Percentiles rank a stretch among this genome's conserved stretches.
These are phyloP conservation scores for Yamadazyma epiphylla DNA, from an alignment of 1,139 yeast genomes.

Conservation along the genomic window DNA sequence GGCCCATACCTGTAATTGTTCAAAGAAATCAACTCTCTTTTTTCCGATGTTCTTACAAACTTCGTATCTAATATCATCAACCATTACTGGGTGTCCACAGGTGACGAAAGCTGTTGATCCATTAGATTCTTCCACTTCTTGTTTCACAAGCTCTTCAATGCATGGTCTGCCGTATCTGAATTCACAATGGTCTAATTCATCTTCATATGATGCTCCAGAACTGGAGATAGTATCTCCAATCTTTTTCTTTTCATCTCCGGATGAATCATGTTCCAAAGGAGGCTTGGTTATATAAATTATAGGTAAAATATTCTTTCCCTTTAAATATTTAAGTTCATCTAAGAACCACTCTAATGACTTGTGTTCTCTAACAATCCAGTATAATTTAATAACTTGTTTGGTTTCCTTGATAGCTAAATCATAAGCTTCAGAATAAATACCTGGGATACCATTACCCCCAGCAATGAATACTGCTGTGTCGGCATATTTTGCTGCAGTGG, in stretches of 20 bases:
- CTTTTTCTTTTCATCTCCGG: constrained; percentile 6
- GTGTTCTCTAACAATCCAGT: constrained; percentile 36
- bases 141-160: constrained; percentile 21
- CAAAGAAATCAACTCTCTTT: constrained; percentile 34
- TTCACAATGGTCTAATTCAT: constrained; percentile 23
- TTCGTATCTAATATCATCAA: constrained; percentile 42
- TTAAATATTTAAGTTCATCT: constrained; percentile 26
- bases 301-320: constrained; percentile 21
- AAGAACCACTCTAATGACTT: constrained; percentile 31
- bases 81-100: constrained; percentile 55
- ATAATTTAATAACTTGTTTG: constrained; percentile 23
- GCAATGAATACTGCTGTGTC: constrained; percentile 36
- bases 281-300: constrained; percentile 33
- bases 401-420: constrained; percentile 18
- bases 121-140: constrained; percentile 23
- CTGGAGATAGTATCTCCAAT: constrained; percentile 2
- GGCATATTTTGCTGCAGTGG: constrained; percentile 24
- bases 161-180: constrained; percentile 34
- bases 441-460: constrained; percentile 44
- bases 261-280: constrained; percentile 4
- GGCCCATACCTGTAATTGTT: constrained; percentile 40
- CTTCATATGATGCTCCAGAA: constrained; percentile 5
- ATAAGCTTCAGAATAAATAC: constrained; percentile 35
- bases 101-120: constrained; percentile 42
- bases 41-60: constrained; percentile 25